Evolutionary conservation across 2,329 filamentous ascomycete species (phyloP), one percentile per base, ranked within the genome.

Genomic region (Canariomyces notabilis): DNA sequence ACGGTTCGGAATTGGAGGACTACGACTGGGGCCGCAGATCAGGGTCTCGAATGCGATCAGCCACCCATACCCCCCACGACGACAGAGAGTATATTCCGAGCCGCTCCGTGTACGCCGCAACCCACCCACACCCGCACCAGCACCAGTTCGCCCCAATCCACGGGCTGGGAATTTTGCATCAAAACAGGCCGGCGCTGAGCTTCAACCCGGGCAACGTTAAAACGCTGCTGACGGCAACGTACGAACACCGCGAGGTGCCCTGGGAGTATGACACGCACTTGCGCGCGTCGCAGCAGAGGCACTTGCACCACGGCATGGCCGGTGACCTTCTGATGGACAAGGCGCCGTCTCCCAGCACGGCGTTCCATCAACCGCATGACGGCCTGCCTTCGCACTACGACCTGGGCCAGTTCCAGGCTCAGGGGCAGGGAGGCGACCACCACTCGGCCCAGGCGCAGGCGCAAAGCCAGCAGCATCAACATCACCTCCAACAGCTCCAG

Each of bases 1-100:
- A 68, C 22, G 63, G 67, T 5, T 73, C 69, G 11, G 72, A 74
- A 29, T 61, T 72, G 40, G 72, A 72, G n/a, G 68, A 70, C 22
- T 71, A 66, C 38, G 67, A 73, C 35, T 73, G 70, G 64, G 61
- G 64, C 14, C 63, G 58, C 42, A 58, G 54, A 18, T 55, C 58
- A 26, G 57, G 54, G 37, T 63, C 62, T 6, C 61, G 61, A 21
- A 60, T 55, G 44, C 58, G 59, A 14, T 60, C 63, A 20, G 56
- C 58, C 37, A 60, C 58, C 21, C 53, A 55, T 32, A 64, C 61
- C n/a, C 60, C 60, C 18, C 53, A 56, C 45, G 52, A 59, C 16
- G 65, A 67, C 36, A 60, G 51, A 37, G 61, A 69, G 33, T 64
- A 64, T 44, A 47, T 53, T 8, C 52, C 55, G 6, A 52, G 51